phyloP scores from a whole-genome alignment of 2,329 filamentous ascomycete species.

The Hypoxylon sp. region DNA sequence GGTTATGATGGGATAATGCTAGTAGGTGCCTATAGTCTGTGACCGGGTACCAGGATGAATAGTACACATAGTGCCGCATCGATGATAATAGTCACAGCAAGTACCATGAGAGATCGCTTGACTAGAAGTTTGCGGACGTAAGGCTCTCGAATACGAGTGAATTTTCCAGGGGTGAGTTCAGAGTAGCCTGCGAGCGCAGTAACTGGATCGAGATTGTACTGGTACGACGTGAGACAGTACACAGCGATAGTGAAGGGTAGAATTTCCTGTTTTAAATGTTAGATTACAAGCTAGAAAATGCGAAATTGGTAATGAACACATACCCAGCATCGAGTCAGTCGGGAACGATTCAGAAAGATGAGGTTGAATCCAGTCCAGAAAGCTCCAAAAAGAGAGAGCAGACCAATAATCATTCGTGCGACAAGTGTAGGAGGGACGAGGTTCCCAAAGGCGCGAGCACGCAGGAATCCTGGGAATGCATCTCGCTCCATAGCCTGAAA shows the following conservation, averaged over 20 bases:
- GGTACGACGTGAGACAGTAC: conserved; percentile 89
- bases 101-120: conserved; percentile 83
- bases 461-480: conserved; percentile 95
- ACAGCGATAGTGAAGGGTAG: conserved; percentile 91
- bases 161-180: conserved; percentile 96
- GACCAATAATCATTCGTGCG: conserved; percentile 82
- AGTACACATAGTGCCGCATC: conserved; percentile 85
- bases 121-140: conserved; percentile 87
- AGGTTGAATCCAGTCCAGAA: conserved; percentile 96
- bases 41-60: conserved; percentile 95
- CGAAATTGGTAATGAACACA: conserved; percentile 46
- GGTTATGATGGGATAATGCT: background rate
- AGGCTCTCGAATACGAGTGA: conserved; percentile 85
- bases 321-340: conserved; percentile 85
- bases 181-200: conserved; percentile 89
- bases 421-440: conserved; percentile 91
- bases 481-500: conserved; percentile 99
- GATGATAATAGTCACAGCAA: conserved; percentile 77
- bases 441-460: conserved; percentile 95
- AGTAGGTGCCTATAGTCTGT: conserved; percentile 65
- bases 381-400: conserved; percentile 86
- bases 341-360: conserved; percentile 84
- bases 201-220: conserved; percentile 93
- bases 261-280: conserved; percentile 61
- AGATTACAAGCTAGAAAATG: conserved; percentile 24